Evolutionary conservation across 169 alveolate genomes (phyloP), one percentile per base, ranked within the genome.

Genomic region (Plasmodium relictum): DNA sequence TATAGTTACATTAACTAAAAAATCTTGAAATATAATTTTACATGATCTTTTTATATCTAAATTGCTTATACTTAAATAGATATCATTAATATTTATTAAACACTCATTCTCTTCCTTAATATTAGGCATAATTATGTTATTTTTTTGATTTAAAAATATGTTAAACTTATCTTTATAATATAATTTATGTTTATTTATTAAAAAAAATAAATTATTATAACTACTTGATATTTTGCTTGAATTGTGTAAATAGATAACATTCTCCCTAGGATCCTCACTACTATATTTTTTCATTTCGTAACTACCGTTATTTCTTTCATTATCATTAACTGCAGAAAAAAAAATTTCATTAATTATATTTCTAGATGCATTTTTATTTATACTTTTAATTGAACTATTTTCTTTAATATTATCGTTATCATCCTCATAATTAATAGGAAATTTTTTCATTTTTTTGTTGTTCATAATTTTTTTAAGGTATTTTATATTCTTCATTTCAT

Each of bases 31-130:
- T 31, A 56, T 48, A 9, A 78, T 41, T n/a, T 78, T 78, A 48
- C 18, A 78, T 14, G 76, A 26, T 16, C 41, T 78, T 50, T 78
- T 78, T 12, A 44, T 37, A 0, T 72, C 50, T 41, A 45, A 22
- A 1, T 48, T 45, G n/a, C 65, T 78, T 62, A 42, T 70, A 48
- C 26, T 16, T 12, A 78, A 20, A 50, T 63, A 48, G 10, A 66
- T 68, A 62, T 58, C 48, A 31, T 78, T 78, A 31, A 78, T 78
- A 58, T 70, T 78, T 7, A 78, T 37, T 20, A 78, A 42, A 66
- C 89, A 78, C 18, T 78, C 78, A 14, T 78, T 63, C 31, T 78
- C 89, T 6, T 78, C 89, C 68, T 65, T 78, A 62, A 78, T 78
- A 56, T 78, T 78, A 18, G 89, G 89, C 76, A 65, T 78, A 65